Conservation (phyloP, 352 stramenopile genomes). For the Globisporangium recalcitrans region DNA sequence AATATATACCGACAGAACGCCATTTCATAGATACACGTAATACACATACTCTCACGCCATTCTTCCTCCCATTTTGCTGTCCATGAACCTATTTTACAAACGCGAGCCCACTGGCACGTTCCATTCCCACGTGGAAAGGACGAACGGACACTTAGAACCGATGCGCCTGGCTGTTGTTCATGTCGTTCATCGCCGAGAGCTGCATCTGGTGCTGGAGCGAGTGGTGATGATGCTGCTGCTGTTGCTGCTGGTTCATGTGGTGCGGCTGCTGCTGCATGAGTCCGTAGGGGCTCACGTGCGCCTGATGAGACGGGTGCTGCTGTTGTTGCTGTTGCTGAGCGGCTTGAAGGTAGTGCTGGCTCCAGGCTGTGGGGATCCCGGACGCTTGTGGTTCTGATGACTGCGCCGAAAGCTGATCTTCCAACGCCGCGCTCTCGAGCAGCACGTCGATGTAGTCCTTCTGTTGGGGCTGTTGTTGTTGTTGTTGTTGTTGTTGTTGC, state of each 20-base stretch:
- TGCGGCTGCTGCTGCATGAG: constrained; percentile 10
- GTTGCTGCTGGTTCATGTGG: constrained; percentile 7
- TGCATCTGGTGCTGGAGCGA: constrained; percentile 22
- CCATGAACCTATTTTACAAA: constrained; percentile 11
- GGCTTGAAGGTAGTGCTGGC: constrained; percentile 4
- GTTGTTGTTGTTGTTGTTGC: too few species aligned
- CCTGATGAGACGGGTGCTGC: constrained; percentile 2
- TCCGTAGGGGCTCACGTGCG: constrained; percentile 5
- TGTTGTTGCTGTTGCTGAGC: background rate
- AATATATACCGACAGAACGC: background rate
- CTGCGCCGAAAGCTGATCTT: constrained; percentile 39
- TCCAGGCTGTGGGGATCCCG: constrained; percentile 6
- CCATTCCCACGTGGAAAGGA: background rate
- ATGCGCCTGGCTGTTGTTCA: constrained; percentile 21
- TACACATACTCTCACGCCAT: constrained; percentile 1
- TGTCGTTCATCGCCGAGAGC: constrained; percentile 27
- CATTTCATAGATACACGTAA: constrained; percentile 5
- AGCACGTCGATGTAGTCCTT: constrained; percentile 60
- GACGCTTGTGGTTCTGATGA: constrained; percentile 21
- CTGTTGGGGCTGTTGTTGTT: constrained; percentile 20
- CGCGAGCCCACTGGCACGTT: background rate
- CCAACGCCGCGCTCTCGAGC: constrained; percentile 46
- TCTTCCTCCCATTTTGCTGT: background rate
- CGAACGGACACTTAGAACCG: background rate
- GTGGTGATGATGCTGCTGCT: background rate